Evolutionary conservation across 1,284 basidiomycete species (phyloP), one percentile per base, ranked within the genome.

Genomic region (Heterobasidion parviporum): DNA sequence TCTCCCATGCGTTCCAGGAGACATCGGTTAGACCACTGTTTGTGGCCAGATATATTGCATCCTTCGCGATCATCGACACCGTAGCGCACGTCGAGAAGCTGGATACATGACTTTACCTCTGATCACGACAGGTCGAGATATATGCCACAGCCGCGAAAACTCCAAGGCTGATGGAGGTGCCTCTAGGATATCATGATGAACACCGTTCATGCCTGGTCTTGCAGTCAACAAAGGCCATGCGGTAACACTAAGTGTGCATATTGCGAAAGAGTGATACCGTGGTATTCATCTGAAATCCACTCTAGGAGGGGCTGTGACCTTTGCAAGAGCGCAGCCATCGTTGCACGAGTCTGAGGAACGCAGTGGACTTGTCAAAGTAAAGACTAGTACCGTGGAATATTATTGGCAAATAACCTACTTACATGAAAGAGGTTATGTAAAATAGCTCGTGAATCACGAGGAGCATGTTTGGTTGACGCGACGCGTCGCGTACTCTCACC

Each of bases 51-150:
- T 20, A 15, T 8, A 33, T 50, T 32, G 8, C 32, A 44, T 44
- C 16, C 14, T 14, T 44, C 6, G 3, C 26, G 26, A 26, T 26
- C 26, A 26, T 26, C 26, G 26, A 26, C 14, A 44, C 5, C 41
- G 12, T 16, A 44, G 41, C 12, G 41, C 16, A 14, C 14, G 16
- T 14, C 64, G 33, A 20, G 14, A 14, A 33, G 12, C 36, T 44
- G 38, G 10, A 10, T 53, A 62, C n/a, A 12, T n/a, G 2, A 14
- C 3, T 38, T 35, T 54, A 85, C 91, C 82, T 74, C 80, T 80
- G 53, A 94, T 87, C 1, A 95, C 67, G 6, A 86, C 84, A 1
- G 94, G 93, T 58, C 92, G 75, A n/a, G 85, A 84, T 51, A 88
- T 76, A 59, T 85, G 81, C 3, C 89, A 79, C 34, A 91, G 73